These are phyloP conservation scores for Xylaria cubensis DNA, from an alignment of 495 filamentous ascomycete species.

Conservation along the genomic window DNA sequence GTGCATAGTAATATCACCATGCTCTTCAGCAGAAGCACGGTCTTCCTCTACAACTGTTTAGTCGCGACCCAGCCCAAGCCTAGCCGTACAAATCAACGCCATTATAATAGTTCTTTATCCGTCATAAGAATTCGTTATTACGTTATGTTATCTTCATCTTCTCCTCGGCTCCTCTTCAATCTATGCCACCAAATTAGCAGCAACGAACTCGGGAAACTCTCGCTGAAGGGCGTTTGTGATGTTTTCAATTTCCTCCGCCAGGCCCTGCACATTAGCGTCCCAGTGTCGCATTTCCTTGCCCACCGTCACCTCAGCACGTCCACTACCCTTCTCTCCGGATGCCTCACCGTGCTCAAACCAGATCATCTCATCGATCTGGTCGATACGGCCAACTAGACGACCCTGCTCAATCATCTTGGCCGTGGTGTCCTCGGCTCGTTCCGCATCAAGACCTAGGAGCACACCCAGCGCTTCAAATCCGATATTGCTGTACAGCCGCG, in stretches of 20 bases:
- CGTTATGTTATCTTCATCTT: not conserved
- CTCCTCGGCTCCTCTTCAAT: not conserved
- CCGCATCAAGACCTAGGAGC: conserved; percentile 77
- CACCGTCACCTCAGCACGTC: conserved; percentile 62
- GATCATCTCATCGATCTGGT: conserved; percentile 90
- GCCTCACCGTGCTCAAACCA: conserved; percentile 78
- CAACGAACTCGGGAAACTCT: conserved; percentile 69
- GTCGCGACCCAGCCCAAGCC: not conserved
- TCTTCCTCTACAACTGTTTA: not conserved
- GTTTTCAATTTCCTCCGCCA: conserved; percentile 88
- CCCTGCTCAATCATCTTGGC: conserved; percentile 96
- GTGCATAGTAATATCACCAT: conserved; percentile 2
- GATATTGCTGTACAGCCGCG: conserved; percentile 89
- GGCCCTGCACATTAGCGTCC: conserved; percentile 84
- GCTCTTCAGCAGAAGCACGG: not conserved
- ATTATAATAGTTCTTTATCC: conserved; percentile 25
- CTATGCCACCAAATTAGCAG: conserved; percentile 49
- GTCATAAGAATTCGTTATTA: conserved; percentile 20
- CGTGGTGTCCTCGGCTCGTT: conserved; percentile 89
- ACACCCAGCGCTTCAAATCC: conserved; percentile 75
- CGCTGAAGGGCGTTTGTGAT: conserved; percentile 76
- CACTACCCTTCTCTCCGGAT: conserved; percentile 67
- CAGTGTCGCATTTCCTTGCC: conserved; percentile 78
- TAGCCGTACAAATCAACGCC: conserved; percentile 7
- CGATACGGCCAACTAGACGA: conserved; percentile 83